Percentiles rank a stretch among this genome's conserved stretches.
These are phyloP conservation scores for Pseudocohnilembus persalinus DNA, from an alignment of 169 alveolate genomes.

Conservation along the genomic window DNA sequence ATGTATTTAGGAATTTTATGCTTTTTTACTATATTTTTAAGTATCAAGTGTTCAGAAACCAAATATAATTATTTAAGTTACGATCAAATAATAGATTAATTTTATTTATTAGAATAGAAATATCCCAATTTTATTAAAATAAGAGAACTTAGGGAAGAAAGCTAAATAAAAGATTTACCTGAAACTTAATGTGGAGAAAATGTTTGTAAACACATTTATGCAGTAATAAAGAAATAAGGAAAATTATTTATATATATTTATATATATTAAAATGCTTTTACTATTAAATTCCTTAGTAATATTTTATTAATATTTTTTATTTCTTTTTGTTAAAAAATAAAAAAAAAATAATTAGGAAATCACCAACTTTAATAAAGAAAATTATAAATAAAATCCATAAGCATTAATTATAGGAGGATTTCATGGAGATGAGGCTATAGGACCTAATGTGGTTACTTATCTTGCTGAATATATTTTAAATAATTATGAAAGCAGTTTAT, in stretches of 20 bases:
- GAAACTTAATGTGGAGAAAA: neutral
- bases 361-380: constrained; percentile 9
- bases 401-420: constrained; percentile 5
- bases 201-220: constrained; percentile 11
- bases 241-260: too few relatives aligned
- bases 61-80: neutral
- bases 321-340: too few relatives aligned
- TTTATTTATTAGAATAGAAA: neutral
- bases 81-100: constrained; percentile 10
- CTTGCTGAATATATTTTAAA: constrained; percentile 7
- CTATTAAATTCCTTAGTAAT: too few relatives aligned
- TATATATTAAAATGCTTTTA: too few relatives aligned
- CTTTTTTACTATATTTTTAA: too few relatives aligned
- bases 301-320: too few relatives aligned
- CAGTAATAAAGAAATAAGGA: neutral
- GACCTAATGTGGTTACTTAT: constrained; percentile 32
- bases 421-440: constrained; percentile 26
- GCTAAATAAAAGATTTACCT: neutral
- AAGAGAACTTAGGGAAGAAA: neutral
- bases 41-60: neutral
- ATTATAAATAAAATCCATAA: constrained; percentile 1
- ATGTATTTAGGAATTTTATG: too few relatives aligned
- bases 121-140: constrained; percentile 10
- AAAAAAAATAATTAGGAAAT: neutral
- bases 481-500: neutral